Evolutionary conservation across 352 stramenopile species (phyloP), one percentile per base, ranked within the genome.

Genomic region (Phytophthora agathidicida): DNA sequence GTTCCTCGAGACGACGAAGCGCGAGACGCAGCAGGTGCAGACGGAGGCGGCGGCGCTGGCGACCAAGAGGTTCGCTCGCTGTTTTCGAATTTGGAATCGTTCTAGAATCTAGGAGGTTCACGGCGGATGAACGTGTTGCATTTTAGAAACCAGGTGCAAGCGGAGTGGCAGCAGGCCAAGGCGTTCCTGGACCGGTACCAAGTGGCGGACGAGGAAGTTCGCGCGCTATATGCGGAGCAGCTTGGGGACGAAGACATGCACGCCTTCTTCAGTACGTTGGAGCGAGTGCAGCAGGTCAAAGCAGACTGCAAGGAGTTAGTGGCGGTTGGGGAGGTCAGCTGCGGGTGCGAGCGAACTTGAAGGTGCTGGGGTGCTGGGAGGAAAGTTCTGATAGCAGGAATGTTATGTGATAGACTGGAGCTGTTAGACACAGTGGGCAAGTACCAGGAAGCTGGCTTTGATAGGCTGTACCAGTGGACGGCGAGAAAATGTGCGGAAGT

Each of bases 401-500:
- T 45, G 8, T 51, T 19, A 26, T 17, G 4, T 45, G 2, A n/a
- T 39, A 89, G 83, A 44, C 64, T 97, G 38, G 91, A 97, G 70
- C 80, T 97, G 24, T 63, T 98, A 24, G 89, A 98, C 28, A 53
- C 75, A 0, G 74, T 97, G 17, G 77, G 79, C 27, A 83, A 83
- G 55, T 83, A 93, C 63, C 86, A 97, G 36, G 88, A 96, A 43
- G 61, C 70, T n/a, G 91, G 87, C 0, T 96, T 95, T 49, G 81
- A 96, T 55, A 55, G 77, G 16, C 57, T 97, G 48, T 97, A 97
- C 66, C 61, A 86, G 22, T 98, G 91, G 91, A 89, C 95, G 5
- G 78, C 89, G 10, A 73, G 63, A 20, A 86, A 94, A 27, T 96
- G 90, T 58, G 69, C 65, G 5, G 68, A 87, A 38, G 72, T 94